Conservation (phyloP, 2,329 filamentous ascomycete species). For the Celoporthe dispersa region DNA sequence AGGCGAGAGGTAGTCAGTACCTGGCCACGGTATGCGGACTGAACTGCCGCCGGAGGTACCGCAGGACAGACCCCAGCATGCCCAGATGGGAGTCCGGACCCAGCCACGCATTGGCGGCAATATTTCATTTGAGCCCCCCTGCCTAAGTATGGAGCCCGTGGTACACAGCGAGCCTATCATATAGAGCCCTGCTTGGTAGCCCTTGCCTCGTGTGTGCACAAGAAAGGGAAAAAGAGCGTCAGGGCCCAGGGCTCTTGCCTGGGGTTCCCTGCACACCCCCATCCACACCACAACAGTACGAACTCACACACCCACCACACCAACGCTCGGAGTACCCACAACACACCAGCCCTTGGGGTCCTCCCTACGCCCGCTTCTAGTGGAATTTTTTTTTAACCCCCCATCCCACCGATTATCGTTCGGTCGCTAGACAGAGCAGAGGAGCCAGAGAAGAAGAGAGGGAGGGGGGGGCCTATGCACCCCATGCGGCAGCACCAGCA, state of each 20-base stretch:
- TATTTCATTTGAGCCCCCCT: slow-evolving; percentile 27
- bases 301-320: neutral
- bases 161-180: neutral
- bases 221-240: slow-evolving; percentile 6
- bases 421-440: neutral
- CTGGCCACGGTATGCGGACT: neutral
- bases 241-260: neutral
- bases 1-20: neutral
- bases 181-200: slow-evolving; percentile 7
- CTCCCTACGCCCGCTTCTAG: slow-evolving; percentile 9
- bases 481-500: neutral
- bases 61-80: neutral
- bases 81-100: slow-evolving; percentile 6
- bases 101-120: slow-evolving; percentile 28
- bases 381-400: neutral
- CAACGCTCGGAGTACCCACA: neutral
- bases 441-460: neutral
- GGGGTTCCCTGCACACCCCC: neutral
- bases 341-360: neutral
- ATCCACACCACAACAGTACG: neutral
- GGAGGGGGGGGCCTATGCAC: neutral
- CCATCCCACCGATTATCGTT: slow-evolving; percentile 2
- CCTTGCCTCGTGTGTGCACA: neutral
- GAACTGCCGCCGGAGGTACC: slow-evolving; percentile 4
- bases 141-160: slow-evolving; percentile 7